Percentiles rank a stretch among this genome's conserved stretches.
phyloP scores from a whole-genome alignment of 345 rosid genomes.

The rapeseed (Brassica napus) region Da-Ae NC_063447.1:18312001-18312500 shows the following conservation, averaged over 20 bases:
- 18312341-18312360: not conserved
- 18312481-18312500: conserved; percentile 16
- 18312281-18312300: conserved; percentile 42
- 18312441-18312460: conserved; percentile 28
- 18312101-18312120: conserved; percentile 83
- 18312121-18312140: conserved; percentile 72
- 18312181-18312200: conserved; percentile 54
- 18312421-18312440: conserved; percentile 1
- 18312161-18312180: conserved; percentile 52
- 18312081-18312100: not conserved
- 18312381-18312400: conserved; percentile 32
- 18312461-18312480: conserved; percentile 11
- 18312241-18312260: conserved; percentile 58
- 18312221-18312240: conserved; percentile 72
- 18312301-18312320: conserved; percentile 62
- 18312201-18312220: conserved; percentile 76
- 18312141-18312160: conserved; percentile 54
- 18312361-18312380: not conserved
- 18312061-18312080: not conserved
- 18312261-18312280: conserved; percentile 74
- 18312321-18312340: conserved; percentile 48
- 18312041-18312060: not conserved
- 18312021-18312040: not conserved
- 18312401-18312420: conserved; percentile 25
- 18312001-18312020: not conserved